phyloP scores from a whole-genome alignment of 2,329 filamentous ascomycete genomes.

The Ceratocystis huliohia region DNA sequence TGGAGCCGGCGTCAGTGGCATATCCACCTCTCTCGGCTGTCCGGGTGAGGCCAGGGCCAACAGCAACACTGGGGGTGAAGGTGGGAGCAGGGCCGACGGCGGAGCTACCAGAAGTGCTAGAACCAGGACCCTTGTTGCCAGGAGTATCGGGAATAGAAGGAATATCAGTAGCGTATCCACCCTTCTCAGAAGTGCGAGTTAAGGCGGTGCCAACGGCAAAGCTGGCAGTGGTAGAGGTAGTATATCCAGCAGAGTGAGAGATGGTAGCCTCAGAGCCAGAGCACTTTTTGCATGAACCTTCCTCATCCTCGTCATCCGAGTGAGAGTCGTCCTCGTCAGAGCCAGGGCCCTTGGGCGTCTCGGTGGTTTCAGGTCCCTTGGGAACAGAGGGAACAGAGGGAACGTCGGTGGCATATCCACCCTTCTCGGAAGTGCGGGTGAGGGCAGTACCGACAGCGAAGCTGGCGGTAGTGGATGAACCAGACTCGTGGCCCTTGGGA shows the following conservation, averaged over 20 bases:
- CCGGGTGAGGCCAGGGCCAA: not conserved
- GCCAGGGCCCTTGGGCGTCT: too few relatives aligned
- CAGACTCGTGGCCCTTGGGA: not conserved
- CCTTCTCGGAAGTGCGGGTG: too few relatives aligned
- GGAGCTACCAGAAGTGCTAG: not conserved
- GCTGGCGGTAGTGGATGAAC: not conserved
- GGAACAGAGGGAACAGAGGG: too few relatives aligned
- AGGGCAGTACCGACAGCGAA: too few relatives aligned
- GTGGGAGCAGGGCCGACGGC: not conserved
- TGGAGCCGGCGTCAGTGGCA: not conserved
- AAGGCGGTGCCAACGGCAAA: not conserved
- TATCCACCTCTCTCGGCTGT: not conserved
- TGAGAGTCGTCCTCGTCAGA: too few relatives aligned
- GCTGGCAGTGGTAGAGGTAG: not conserved
- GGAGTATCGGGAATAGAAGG: not conserved
- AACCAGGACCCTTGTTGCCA: not conserved
- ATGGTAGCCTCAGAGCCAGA: too few relatives aligned
- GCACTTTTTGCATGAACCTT: too few relatives aligned
- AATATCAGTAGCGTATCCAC: not conserved
- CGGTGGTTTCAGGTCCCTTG: too few relatives aligned
- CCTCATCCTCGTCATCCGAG: too few relatives aligned
- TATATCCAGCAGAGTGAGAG: too few relatives aligned
- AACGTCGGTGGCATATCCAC: too few relatives aligned
- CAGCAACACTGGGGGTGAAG: not conserved
- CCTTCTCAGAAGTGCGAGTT: not conserved